These are phyloP conservation scores for Nothophytophthora sp. DNA, from an alignment of 352 stramenopile species.

Conservation along the genomic window DNA sequence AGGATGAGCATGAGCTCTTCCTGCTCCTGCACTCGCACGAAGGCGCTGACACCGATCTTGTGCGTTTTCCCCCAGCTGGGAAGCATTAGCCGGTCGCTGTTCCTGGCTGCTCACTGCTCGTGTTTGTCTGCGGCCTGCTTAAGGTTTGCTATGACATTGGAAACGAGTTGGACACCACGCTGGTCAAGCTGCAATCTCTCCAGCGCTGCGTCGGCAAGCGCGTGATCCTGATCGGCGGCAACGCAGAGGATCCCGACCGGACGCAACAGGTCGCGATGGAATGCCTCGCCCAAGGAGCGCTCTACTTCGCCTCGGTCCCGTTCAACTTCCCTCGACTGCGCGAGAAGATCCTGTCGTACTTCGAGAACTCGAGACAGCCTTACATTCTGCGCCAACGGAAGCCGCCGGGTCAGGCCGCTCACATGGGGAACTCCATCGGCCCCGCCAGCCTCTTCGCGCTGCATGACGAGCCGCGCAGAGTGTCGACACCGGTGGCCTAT, in stretches of 20 bases:
- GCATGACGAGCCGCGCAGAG: conserved; percentile 34
- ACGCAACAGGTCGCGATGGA: conserved; percentile 35
- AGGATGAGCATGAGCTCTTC: conserved; percentile 39
- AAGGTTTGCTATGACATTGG: conserved; percentile 74
- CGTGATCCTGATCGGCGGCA: conserved; percentile 65
- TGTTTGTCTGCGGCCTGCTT: too few relatives aligned
- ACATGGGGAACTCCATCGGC: conserved; percentile 39
- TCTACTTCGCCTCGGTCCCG: conserved; percentile 65
- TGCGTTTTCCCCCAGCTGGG: too few relatives aligned
- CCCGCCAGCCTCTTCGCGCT: conserved; percentile 38
- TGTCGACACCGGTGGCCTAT: conserved; percentile 38
- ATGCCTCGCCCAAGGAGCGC: conserved; percentile 45
- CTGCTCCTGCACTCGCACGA: conserved; percentile 31
- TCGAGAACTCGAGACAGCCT: conserved; percentile 53
- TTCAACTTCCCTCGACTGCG: conserved; percentile 64
- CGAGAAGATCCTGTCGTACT: conserved; percentile 49
- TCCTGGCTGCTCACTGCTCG: too few relatives aligned
- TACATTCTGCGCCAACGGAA: conserved; percentile 66
- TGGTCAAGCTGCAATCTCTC: conserved; percentile 41
- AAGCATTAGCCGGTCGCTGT: too few relatives aligned
- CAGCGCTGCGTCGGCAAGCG: conserved; percentile 37
- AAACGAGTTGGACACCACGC: conserved; percentile 38
- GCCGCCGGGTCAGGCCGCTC: conserved; percentile 11
- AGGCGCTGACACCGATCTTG: conserved; percentile 45
- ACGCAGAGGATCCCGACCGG: conserved; percentile 28